Evolutionary conservation across 2,329 filamentous ascomycete species (phyloP).

Genomic region (Colletotrichum truncatum): DNA sequence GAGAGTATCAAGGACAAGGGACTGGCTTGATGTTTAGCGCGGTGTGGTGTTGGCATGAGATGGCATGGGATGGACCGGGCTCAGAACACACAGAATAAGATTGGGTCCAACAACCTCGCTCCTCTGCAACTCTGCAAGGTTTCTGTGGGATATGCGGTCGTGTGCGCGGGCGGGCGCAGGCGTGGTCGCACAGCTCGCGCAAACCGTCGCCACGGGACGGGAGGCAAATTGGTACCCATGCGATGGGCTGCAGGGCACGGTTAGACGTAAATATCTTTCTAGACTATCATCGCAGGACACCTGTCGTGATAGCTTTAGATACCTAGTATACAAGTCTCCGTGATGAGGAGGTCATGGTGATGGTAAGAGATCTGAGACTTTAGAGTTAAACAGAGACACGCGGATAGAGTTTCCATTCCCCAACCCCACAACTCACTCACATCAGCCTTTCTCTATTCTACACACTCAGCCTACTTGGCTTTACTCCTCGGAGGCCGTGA

Average conservation of each 20-base stretch:
- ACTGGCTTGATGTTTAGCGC: constrained; percentile 16
- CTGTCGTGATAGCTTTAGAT: too few species aligned
- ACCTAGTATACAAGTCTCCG: too few species aligned
- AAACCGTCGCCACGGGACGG: constrained; percentile 25
- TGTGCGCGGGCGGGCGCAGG: neutral
- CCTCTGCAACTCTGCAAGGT: constrained; percentile 16
- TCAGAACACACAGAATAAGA: neutral
- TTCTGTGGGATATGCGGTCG: neutral
- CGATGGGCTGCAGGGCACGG: neutral
- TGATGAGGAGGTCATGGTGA: too few species aligned
- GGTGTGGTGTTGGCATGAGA: neutral
- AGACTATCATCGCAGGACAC: neutral
- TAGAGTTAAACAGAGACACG: too few species aligned
- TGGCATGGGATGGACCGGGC: neutral
- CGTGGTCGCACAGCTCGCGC: neutral
- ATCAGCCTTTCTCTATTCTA: too few species aligned
- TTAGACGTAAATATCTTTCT: neutral
- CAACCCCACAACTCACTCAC: too few species aligned
- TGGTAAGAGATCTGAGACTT: too few species aligned
- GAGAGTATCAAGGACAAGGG: constrained; percentile 23
- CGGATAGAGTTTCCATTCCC: too few species aligned
- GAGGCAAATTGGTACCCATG: constrained; percentile 1
- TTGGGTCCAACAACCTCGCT: constrained; percentile 1
- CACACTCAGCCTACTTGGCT: too few species aligned
- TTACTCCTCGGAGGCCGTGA: neutral